These are phyloP conservation scores for Termitomyces sp. DNA, from an alignment of 768 basidiomycete genomes.

Conservation along the genomic window DNA sequence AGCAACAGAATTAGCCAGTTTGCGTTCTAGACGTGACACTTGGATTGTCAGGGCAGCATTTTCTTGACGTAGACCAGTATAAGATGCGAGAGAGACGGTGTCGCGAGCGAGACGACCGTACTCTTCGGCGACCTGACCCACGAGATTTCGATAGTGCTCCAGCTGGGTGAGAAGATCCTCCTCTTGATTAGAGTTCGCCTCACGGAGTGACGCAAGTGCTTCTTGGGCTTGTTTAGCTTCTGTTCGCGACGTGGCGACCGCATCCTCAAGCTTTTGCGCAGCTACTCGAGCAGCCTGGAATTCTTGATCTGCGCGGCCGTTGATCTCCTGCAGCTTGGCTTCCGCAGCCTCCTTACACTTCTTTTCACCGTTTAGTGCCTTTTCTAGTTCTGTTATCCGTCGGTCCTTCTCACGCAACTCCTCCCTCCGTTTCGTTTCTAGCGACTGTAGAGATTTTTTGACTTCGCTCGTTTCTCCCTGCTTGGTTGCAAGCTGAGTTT, in stretches of 20 bases:
- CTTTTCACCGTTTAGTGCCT: constrained; percentile 45
- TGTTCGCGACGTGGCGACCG: constrained; percentile 34
- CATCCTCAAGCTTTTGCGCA: constrained; percentile 33
- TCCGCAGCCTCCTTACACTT: constrained; percentile 51
- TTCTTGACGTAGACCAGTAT: constrained; percentile 40
- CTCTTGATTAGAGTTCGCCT: constrained; percentile 37
- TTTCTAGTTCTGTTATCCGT: constrained; percentile 57
- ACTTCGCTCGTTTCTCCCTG: constrained; percentile 51
- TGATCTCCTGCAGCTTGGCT: constrained; percentile 39
- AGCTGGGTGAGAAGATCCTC: constrained; percentile 48
- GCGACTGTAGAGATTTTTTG: constrained; percentile 45
- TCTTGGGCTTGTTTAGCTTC: constrained; percentile 35
- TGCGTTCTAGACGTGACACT: constrained; percentile 59
- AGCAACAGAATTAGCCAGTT: constrained; percentile 63
- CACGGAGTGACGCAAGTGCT: constrained; percentile 29
- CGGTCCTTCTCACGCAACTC: constrained; percentile 55
- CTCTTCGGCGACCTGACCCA: constrained; percentile 51
- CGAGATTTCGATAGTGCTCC: constrained; percentile 44
- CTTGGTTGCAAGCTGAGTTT: constrained; percentile 47
- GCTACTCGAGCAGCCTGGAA: constrained; percentile 30
- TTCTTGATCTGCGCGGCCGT: constrained; percentile 42
- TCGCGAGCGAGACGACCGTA: constrained; percentile 50
- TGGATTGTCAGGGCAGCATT: constrained; percentile 39
- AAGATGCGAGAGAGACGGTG: constrained; percentile 36
- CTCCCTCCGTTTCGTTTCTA: constrained; percentile 53